Evolutionary conservation across 2,329 filamentous ascomycete species (phyloP), one percentile per base, ranked within the genome.

Genomic region (Diaporthe humulicola): DNA sequence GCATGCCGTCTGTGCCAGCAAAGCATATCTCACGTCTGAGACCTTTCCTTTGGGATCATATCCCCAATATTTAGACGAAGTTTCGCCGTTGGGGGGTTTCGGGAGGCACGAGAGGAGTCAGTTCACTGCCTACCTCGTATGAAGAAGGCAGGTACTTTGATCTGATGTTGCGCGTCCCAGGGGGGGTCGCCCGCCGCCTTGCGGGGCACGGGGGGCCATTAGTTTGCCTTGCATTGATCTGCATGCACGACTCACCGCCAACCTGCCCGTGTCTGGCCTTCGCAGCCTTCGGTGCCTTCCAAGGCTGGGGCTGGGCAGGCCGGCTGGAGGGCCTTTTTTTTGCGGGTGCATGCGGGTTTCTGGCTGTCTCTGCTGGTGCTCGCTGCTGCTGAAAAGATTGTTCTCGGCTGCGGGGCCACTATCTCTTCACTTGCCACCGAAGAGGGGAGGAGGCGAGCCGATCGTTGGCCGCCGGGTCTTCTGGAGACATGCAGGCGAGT

Each of bases 161-260:
- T 52, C 45, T 67, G 61, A 50, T 38, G 42, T 52, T 67, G 61
- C 30, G 61, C 28, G 25, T 22, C 61, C 61, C 33, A n/a, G 22
- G 30, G 61, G 61, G 42, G 19, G 40, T 66, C 57, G 57, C 57
- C 36, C 57, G 57, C 19, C 28, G 42, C 45, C 61, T 52, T 67
- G 61, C 61, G 61, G 61, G 61, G 61, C 61, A 45, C 28, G 17
- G 22, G 42, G 45, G 58, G 36, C n/a, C 30, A 25, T 52, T 67
- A 40, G 64, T 38, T 36, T 36, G 64, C 45, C 30, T 52, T 67
- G 64, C 64, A 67, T 67, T 67, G 64, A 67, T 67, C 64, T 67
- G 64, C 64, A 67, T 67, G 64, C 64, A 67, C 25, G 64, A 67
- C 64, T 67, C 64, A 67, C 64, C 64, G 64, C 64, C 64, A 67